A percentile compares a stretch with the other conserved stretches of the same genome.
Evolutionary conservation across 2,329 filamentous ascomycete species (phyloP).

Genomic region (Colletotrichum liriopes): DNA sequence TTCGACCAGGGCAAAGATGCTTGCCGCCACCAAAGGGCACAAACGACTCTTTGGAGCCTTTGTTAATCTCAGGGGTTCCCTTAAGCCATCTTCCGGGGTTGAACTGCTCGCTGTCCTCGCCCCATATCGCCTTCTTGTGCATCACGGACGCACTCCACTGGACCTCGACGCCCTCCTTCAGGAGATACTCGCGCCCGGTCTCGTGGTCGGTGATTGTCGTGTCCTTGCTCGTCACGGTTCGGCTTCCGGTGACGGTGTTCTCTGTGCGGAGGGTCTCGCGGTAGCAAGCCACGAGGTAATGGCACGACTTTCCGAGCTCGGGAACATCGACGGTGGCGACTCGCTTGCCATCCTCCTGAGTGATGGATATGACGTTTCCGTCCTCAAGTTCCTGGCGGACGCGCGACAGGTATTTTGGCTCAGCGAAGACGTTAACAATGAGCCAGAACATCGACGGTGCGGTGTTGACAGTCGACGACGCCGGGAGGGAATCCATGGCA

Average conservation of each 20-base stretch:
- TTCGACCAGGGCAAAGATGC: slow-evolving; percentile 52
- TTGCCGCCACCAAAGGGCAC: slow-evolving; percentile 53
- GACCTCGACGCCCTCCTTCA: slow-evolving; percentile 49
- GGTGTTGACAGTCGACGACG: slow-evolving; percentile 53
- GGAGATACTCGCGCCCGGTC: slow-evolving; percentile 46
- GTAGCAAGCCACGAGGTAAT: slow-evolving; percentile 59
- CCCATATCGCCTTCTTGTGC: slow-evolving; percentile 49
- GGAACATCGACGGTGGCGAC: slow-evolving; percentile 52
- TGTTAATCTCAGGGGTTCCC: slow-evolving; percentile 13
- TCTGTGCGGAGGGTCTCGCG: slow-evolving; percentile 61
- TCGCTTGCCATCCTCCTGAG: slow-evolving; percentile 31
- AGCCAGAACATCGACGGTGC: slow-evolving; percentile 57
- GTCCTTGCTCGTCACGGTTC: slow-evolving; percentile 57
- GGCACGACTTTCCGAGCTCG: slow-evolving; percentile 56
- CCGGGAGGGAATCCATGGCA: slow-evolving; percentile 51
- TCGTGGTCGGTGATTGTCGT: slow-evolving; percentile 50
- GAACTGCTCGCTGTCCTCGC: slow-evolving; percentile 46
- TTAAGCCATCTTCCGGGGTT: slow-evolving; percentile 48
- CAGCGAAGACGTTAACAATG: slow-evolving; percentile 50
- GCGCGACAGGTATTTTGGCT: slow-evolving; percentile 46
- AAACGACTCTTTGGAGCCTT: slow-evolving; percentile 47
- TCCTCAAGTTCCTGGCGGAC: slow-evolving; percentile 52
- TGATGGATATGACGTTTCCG: slow-evolving; percentile 33
- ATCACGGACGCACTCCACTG: slow-evolving; percentile 48
- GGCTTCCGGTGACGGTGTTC: slow-evolving; percentile 55